A percentile compares a stretch with the other conserved stretches of the same genome.
phyloP scores from a whole-genome alignment of 2,329 filamentous ascomycete species.

The Diplodia corticola region DNA sequence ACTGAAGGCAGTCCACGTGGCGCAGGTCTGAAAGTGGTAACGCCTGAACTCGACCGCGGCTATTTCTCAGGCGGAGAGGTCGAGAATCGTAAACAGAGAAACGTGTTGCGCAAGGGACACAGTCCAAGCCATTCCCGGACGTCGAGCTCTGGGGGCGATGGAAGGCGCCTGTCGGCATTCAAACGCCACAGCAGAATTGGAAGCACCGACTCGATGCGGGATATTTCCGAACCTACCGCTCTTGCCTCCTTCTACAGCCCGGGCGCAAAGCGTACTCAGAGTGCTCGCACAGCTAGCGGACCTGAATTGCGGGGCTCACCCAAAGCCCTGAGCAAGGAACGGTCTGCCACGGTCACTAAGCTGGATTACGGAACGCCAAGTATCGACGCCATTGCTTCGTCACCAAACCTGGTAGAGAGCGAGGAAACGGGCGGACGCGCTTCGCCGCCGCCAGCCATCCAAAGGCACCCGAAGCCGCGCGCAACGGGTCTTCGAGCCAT shows the following conservation, averaged over 20 bases:
- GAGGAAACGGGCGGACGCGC: slow-evolving; percentile 51
- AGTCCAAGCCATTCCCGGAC: slow-evolving; percentile 64
- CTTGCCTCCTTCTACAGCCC: slow-evolving; percentile 34
- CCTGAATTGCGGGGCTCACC: slow-evolving; percentile 34
- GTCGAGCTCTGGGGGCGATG: slow-evolving; percentile 69
- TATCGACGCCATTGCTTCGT: slow-evolving; percentile 45
- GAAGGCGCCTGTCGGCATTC: slow-evolving; percentile 60
- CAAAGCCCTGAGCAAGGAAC: slow-evolving; percentile 19
- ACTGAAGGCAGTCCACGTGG: slow-evolving; percentile 29
- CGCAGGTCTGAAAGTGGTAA: slow-evolving; percentile 34
- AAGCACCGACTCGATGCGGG: slow-evolving; percentile 73
- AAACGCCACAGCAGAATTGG: slow-evolving; percentile 76
- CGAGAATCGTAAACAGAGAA: slow-evolving; percentile 68
- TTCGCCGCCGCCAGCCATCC: slow-evolving; percentile 44
- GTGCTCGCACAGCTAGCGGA: slow-evolving; percentile 51
- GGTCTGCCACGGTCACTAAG: slow-evolving; percentile 58
- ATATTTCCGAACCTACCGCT: slow-evolving; percentile 55
- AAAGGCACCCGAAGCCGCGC: slow-evolving; percentile 43
- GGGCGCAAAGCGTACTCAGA: slow-evolving; percentile 39
- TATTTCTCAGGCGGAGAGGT: slow-evolving; percentile 91
- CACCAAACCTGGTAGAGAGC: slow-evolving; percentile 43
- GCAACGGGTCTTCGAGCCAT: slow-evolving; percentile 76
- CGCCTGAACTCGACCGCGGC: slow-evolving; percentile 72
- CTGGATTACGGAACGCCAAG: slow-evolving; percentile 55
- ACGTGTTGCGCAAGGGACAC: slow-evolving; percentile 74